Evolutionary conservation across 805 yeast species (phyloP), one percentile per base, ranked within the genome.

Genomic region (Cephaloascus fragrans): DNA sequence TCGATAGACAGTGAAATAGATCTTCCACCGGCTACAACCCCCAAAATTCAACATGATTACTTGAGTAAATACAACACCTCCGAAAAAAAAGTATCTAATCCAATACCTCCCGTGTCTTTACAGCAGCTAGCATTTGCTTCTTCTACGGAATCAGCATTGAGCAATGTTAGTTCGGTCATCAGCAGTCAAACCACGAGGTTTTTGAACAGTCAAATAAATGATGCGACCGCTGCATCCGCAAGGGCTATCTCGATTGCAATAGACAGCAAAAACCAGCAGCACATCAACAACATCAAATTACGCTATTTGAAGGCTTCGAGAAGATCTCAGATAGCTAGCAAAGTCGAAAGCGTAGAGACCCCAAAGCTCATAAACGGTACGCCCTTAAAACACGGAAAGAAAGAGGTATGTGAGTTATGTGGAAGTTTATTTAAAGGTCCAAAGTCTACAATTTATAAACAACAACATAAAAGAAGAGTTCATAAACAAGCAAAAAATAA

Each of bases 391-490:
- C n/a, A n/a, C n/a, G n/a, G n/a, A n/a, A n/a, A n/a, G n/a, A n/a
- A n/a, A n/a, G 69, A 64, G 44, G 53, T 50, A 32, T 69, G 74
- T 48, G 65, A 56, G 36, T 51, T 59, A 39, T 69, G 74, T 48
- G 63, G 63, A 14, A 57, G 73, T 31, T 50, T 51, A 29, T 68
- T 69, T 56, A 61, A 59, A 45, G 74, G 74, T 18, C 72, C 73
- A 23, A 64, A 62, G 49, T 62, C 72, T 3, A 51, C 68, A 2
- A 68, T 73, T 2, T 73, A 67, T 49, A 64, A 62, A 46, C 73
- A 69, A 48, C 74, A 69, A 53, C 74, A 68, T 41, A 67, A n/a
- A n/a, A 23, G 28, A 23, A 23, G 28, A 23, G 28, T 23, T 12
- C n/a, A n/a, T n/a, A n/a, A n/a, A n/a, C n/a, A n/a, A n/a, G n/a